phyloP scores from a whole-genome alignment of 2,329 filamentous ascomycete species.

The Calonectria pseudoturangicola region DNA sequence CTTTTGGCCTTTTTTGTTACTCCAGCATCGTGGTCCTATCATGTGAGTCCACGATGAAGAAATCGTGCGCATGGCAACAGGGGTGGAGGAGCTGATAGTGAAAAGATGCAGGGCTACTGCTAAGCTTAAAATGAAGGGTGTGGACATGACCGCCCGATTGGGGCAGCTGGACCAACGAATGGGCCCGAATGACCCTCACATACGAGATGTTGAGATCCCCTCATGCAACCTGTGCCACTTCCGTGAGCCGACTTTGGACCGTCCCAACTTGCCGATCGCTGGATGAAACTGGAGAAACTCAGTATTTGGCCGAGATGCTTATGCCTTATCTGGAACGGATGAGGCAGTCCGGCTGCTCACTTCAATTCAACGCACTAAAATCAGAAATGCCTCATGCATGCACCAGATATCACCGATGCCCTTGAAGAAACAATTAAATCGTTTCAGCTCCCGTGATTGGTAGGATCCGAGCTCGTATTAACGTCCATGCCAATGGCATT shows the following conservation, averaged over 20 bases:
- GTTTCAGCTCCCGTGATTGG: neutral
- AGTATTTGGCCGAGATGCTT: neutral
- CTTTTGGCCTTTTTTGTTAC: neutral
- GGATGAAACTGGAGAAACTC: neutral
- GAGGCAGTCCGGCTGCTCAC: neutral
- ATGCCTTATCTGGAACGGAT: neutral
- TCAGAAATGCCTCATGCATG: constrained; percentile 4
- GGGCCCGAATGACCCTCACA: neutral
- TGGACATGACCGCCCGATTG: neutral
- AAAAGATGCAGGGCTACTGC: neutral
- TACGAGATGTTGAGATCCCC: neutral
- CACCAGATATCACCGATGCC: neutral
- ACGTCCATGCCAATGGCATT: neutral
- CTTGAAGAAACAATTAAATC: neutral
- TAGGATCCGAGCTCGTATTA: neutral
- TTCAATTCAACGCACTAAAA: neutral
- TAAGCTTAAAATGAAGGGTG: constrained; percentile 13
- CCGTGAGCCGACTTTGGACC: neutral
- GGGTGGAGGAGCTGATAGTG: neutral
- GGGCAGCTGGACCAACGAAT: constrained; percentile 10
- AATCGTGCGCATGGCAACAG: constrained; percentile 5
- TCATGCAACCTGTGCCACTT: constrained; percentile 9
- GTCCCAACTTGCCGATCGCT: neutral
- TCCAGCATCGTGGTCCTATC: neutral
- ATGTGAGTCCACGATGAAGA: constrained; percentile 4